phyloP scores from a whole-genome alignment of 768 basidiomycete genomes.

The Lentinula lateritia region DNA sequence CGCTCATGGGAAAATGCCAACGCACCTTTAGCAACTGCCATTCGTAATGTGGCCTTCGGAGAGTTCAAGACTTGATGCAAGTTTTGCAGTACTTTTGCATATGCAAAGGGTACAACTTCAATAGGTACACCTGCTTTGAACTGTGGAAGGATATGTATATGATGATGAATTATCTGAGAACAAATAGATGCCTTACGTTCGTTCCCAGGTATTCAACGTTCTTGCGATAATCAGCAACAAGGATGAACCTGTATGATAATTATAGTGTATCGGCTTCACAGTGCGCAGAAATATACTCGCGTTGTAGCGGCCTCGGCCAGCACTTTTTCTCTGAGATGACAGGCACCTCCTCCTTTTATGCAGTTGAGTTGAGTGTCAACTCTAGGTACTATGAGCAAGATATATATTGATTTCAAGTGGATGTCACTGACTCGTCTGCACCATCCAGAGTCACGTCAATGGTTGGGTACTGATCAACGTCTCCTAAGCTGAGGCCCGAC shows the following conservation, averaged over 20 bases:
- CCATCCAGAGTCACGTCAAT: slow-evolving; percentile 99
- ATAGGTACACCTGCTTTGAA: slow-evolving; percentile 88
- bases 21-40: slow-evolving; percentile 79
- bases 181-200: slow-evolving; percentile 48
- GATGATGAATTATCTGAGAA: background rate
- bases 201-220: slow-evolving; percentile 79
- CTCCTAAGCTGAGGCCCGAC: slow-evolving; percentile 73
- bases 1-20: background rate
- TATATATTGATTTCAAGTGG: background rate
- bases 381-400: slow-evolving; percentile 31
- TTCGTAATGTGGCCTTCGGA: slow-evolving; percentile 73
- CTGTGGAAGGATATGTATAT: slow-evolving; percentile 28
- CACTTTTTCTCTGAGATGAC: slow-evolving; percentile 95
- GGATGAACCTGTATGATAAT: slow-evolving; percentile 55
- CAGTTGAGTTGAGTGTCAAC: slow-evolving; percentile 84
- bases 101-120: slow-evolving; percentile 96
- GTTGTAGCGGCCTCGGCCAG: slow-evolving; percentile 92
- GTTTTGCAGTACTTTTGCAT: slow-evolving; percentile 78
- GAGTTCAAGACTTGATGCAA: slow-evolving; percentile 57
- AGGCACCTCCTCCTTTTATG: slow-evolving; percentile 97
- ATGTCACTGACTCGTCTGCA: slow-evolving; percentile 78
- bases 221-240: slow-evolving; percentile 96
- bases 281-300: slow-evolving; percentile 24
- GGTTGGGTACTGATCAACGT: slow-evolving; percentile 80
- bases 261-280: background rate